These are phyloP conservation scores for Biscogniauxia sp. DNA, from an alignment of 2,329 filamentous ascomycete species.

Conservation along the genomic window DNA sequence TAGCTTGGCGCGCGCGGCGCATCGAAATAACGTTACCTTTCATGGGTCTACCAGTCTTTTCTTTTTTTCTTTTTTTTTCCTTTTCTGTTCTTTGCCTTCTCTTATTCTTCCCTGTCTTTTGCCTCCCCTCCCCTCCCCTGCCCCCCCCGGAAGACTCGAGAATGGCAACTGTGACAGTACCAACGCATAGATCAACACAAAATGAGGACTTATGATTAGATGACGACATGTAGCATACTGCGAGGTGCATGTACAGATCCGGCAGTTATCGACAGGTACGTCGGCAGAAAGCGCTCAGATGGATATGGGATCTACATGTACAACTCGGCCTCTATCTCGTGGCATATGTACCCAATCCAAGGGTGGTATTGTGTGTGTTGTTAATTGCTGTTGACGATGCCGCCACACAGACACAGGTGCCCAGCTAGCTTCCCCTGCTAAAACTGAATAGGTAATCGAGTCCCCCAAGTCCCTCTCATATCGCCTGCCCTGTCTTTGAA, in stretches of 20 bases:
- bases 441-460: not conserved
- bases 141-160: not conserved
- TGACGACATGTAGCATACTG: not conserved
- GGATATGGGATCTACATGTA: not conserved
- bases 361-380: not conserved
- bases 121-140: not conserved
- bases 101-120: not conserved
- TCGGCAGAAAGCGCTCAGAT: not conserved
- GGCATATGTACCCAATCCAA: not conserved
- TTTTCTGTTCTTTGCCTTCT: not conserved
- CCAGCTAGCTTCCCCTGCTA: not conserved
- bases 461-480: too few species aligned
- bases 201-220: not conserved
- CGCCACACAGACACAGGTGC: not conserved
- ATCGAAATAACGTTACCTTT: not conserved
- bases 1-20: not conserved
- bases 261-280: not conserved
- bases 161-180: not conserved
- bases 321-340: not conserved
- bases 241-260: not conserved
- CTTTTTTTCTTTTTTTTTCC: not conserved
- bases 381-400: not conserved
- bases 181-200: not conserved
- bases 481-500: not conserved
- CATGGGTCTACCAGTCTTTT: not conserved